Percentiles rank a stretch among this genome's conserved stretches.
Evolutionary conservation across 2,329 filamentous ascomycete species (phyloP).

Genomic region (Acrodontium crateriforme): DNA sequence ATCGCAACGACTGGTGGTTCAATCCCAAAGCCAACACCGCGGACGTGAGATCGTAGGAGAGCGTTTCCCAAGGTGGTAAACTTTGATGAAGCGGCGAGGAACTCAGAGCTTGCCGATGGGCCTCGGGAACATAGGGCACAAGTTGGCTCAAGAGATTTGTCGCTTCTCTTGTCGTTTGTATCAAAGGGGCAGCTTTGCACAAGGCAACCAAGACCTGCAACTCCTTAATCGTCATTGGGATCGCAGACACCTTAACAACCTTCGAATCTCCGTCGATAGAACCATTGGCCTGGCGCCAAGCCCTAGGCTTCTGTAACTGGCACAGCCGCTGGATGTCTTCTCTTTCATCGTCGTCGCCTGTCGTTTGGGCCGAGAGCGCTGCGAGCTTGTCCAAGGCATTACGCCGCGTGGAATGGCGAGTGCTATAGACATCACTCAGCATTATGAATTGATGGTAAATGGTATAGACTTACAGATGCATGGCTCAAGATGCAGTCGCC

Average conservation of each 20-base stretch:
- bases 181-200: constrained; percentile 72
- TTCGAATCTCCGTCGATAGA: constrained; percentile 4
- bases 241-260: constrained; percentile 9
- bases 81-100: constrained; percentile 70
- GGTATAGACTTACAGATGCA: constrained; percentile 2
- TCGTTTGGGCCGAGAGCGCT: constrained; percentile 28
- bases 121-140: constrained; percentile 72
- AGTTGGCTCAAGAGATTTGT: constrained; percentile 67
- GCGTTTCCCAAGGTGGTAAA: constrained; percentile 73
- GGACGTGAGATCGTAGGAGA: constrained; percentile 64
- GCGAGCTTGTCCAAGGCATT: constrained; percentile 39
- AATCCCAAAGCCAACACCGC: constrained; percentile 71
- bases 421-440: constrained; percentile 12
- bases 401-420: constrained; percentile 25
- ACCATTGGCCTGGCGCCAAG: constrained; percentile 9
- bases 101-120: constrained; percentile 63
- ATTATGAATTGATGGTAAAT: constrained; percentile 2
- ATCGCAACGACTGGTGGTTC: constrained; percentile 55
- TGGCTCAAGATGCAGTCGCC: neutral
- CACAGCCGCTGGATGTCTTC: constrained; percentile 30
- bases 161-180: constrained; percentile 58
- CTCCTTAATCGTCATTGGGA: constrained; percentile 55
- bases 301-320: constrained; percentile 14
- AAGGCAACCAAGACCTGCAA: constrained; percentile 83
- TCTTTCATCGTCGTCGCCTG: constrained; percentile 9